A percentile compares a stretch with the other conserved stretches of the same genome.
Evolutionary conservation across 805 yeast genomes (phyloP).

Genomic region (Starmera amethionina): DNA sequence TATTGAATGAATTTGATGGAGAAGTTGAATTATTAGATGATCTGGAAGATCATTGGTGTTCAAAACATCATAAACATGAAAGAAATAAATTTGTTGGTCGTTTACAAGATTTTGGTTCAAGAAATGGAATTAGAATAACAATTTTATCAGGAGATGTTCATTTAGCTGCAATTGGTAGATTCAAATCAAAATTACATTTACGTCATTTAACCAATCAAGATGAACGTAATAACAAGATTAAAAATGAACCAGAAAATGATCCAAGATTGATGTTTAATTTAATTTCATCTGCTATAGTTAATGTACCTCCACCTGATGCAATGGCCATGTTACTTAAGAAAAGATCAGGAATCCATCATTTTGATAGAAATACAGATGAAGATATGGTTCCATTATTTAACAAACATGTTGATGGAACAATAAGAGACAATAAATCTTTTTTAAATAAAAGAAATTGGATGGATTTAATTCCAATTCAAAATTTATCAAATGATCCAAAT

Average conservation of each 20-base stretch:
- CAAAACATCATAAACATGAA: slow-evolving; percentile 76
- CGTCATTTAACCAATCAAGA: slow-evolving; percentile 28
- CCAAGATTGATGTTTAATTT: slow-evolving; percentile 74
- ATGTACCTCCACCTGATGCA: slow-evolving; percentile 86
- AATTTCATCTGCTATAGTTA: slow-evolving; percentile 82
- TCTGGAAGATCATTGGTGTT: slow-evolving; percentile 95
- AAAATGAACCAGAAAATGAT: slow-evolving; percentile 52
- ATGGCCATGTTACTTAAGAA: slow-evolving; percentile 68
- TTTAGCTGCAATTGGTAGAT: slow-evolving; percentile 72
- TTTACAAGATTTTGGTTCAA: slow-evolving; percentile 58
- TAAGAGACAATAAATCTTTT: slow-evolving; percentile 39
- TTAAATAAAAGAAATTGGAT: slow-evolving; percentile 66
- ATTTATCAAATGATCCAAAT: slow-evolving; percentile 14
- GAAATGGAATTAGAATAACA: slow-evolving; percentile 62
- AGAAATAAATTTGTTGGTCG: slow-evolving; percentile 58
- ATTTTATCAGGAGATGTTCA: slow-evolving; percentile 93
- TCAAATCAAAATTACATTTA: slow-evolving; percentile 45
- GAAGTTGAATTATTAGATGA: slow-evolving; percentile 87
- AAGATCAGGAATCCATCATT: slow-evolving; percentile 57
- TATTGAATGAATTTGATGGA: slow-evolving; percentile 90
- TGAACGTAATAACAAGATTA: slow-evolving; percentile 28
- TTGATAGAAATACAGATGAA: slow-evolving; percentile 58
- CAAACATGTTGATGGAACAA: slow-evolving; percentile 44
- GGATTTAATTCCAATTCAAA: slow-evolving; percentile 48
- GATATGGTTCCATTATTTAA: slow-evolving; percentile 70